phyloP scores from a whole-genome alignment of 2,329 filamentous ascomycete genomes.

The Cercospora zeina region DNA sequence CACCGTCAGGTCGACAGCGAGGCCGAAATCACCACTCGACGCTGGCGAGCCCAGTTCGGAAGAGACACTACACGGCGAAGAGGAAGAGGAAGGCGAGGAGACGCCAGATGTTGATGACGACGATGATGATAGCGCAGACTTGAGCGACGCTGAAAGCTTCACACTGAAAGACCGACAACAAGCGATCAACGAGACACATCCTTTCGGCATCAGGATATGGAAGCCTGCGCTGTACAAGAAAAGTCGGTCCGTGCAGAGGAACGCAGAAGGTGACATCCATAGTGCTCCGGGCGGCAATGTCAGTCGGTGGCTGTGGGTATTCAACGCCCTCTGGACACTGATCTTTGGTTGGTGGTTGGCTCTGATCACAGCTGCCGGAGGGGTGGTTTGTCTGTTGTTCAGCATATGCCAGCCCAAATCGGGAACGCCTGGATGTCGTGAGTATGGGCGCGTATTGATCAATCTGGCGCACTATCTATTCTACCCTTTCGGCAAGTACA shows the following conservation, averaged over 20 bases:
- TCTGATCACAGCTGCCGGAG: slow-evolving; percentile 70
- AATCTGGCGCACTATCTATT: slow-evolving; percentile 84
- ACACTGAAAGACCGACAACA: slow-evolving; percentile 95
- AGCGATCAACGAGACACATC: slow-evolving; percentile 97
- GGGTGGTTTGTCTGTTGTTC: slow-evolving; percentile 75
- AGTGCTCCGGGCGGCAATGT: slow-evolving; percentile 87
- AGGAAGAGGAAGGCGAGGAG: slow-evolving; percentile 40
- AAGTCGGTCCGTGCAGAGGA: slow-evolving; percentile 91
- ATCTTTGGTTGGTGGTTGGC: slow-evolving; percentile 97
- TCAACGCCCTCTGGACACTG: slow-evolving; percentile 88
- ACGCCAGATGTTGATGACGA: slow-evolving; percentile 37
- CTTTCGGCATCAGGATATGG: slow-evolving; percentile 98
- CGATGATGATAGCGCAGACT: slow-evolving; percentile 65
- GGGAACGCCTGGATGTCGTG: slow-evolving; percentile 74
- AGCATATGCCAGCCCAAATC: slow-evolving; percentile 61
- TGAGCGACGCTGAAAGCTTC: slow-evolving; percentile 95
- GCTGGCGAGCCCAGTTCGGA: slow-evolving; percentile 40
- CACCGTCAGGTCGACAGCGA: slow-evolving; percentile 16
- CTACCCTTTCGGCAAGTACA: slow-evolving; percentile 96
- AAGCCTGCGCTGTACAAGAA: slow-evolving; percentile 99
- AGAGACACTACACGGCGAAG: slow-evolving; percentile 45
- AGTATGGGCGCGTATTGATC: slow-evolving; percentile 83
- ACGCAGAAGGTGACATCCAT: slow-evolving; percentile 94
- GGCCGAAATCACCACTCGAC: slow-evolving; percentile 23
- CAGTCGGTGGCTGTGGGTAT: slow-evolving; percentile 77